Evolutionary conservation across 116 monocot genomes (phyloP).

Genomic region (Iris pallida): DNA sequence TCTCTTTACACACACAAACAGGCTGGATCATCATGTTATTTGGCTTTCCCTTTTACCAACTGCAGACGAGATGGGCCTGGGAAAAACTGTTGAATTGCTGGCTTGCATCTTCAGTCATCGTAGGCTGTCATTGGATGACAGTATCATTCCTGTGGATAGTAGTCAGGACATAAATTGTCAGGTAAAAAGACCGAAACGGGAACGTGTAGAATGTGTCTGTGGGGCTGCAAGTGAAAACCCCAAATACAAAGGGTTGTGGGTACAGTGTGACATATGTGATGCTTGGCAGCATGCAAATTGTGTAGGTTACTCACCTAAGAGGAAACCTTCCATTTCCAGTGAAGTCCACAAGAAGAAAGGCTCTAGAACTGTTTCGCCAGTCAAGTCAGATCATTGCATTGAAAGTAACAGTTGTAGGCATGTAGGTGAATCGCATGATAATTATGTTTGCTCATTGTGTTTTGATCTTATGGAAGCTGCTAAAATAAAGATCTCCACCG

Average conservation of each 20-base stretch:
- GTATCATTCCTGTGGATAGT: slow-evolving; percentile 25
- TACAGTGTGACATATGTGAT: slow-evolving; percentile 97
- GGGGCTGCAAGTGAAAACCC: slow-evolving; percentile 76
- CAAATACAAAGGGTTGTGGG: slow-evolving; percentile 82
- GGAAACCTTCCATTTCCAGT: slow-evolving; percentile 22
- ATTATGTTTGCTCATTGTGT: slow-evolving; percentile 64
- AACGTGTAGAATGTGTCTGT: slow-evolving; percentile 93
- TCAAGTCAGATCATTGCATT: slow-evolving; percentile 13
- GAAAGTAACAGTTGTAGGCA: slow-evolving; percentile 23
- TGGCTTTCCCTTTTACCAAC: slow-evolving; percentile 15
- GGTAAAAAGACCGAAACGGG: slow-evolving; percentile 67
- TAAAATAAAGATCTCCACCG: slow-evolving; percentile 36
- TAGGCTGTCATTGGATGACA: slow-evolving; percentile 24
- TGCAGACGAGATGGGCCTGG: slow-evolving; percentile 98
- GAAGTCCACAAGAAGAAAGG: slow-evolving; percentile 20
- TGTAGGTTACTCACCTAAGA: slow-evolving; percentile 68
- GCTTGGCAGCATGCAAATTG: slow-evolving; percentile 99
- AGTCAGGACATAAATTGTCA: slow-evolving; percentile 13
- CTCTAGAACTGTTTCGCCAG: slow-evolving; percentile 10
- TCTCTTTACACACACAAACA: too few species aligned
- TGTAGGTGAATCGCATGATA: slow-evolving; percentile 48
- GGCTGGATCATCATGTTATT: too few species aligned
- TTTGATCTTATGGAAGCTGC: slow-evolving; percentile 74
- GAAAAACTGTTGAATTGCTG: slow-evolving; percentile 91
- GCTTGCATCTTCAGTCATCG: slow-evolving; percentile 80